Percentiles rank a stretch among this genome's conserved stretches.
Conservation (phyloP, 352 stramenopile species). For the Phytopythium vexans region DNA sequence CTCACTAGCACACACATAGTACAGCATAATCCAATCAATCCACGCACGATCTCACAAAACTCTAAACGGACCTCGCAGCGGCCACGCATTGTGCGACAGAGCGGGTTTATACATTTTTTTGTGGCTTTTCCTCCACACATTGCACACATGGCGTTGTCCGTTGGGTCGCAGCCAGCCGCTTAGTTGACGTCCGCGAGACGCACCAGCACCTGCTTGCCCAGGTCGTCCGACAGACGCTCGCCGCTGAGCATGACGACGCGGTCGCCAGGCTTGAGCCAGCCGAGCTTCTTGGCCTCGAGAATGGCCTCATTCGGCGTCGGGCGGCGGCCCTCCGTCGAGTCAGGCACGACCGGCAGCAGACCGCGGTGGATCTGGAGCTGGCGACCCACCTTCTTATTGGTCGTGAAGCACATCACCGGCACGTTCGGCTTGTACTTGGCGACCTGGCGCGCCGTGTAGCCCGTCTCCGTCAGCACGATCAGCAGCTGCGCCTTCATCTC, state of each 20-base stretch:
- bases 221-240: conserved; percentile 75
- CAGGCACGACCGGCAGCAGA: conserved; percentile 65
- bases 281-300: conserved; percentile 87
- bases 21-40: no score
- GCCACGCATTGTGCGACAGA: no score
- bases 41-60: no score
- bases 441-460: conserved; percentile 78
- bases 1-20: not conserved
- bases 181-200: conserved; percentile 78
- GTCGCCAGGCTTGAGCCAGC: conserved; percentile 87
- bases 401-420: conserved; percentile 90
- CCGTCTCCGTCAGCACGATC: conserved; percentile 82
- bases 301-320: conserved; percentile 86
- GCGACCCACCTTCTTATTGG: conserved; percentile 85
- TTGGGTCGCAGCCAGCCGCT: conserved; percentile 4
- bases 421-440: conserved; percentile 91
- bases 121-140: no score
- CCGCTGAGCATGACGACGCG: conserved; percentile 86
- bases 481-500: conserved; percentile 84
- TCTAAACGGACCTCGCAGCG: no score
- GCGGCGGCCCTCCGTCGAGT: conserved; percentile 44
- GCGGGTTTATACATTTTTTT: no score
- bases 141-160: no score
- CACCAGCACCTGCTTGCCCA: conserved; percentile 83
- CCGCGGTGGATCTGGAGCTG: conserved; percentile 91